A percentile compares a stretch with the other conserved stretches of the same genome.
Conservation (phyloP, 306 rosid species). For the Prunus salicina region DNA sequence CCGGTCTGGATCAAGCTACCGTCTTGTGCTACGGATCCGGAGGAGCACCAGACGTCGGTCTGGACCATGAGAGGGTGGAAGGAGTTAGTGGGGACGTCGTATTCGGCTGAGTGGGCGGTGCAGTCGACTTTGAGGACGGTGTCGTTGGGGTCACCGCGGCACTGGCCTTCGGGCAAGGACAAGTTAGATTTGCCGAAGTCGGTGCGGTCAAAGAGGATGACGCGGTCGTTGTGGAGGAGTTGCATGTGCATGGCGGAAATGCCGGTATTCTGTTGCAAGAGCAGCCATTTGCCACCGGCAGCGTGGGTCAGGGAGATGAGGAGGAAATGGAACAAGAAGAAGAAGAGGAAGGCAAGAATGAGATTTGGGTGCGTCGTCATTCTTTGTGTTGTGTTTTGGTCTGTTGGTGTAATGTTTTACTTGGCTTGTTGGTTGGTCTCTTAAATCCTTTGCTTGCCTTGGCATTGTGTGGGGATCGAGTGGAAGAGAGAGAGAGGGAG, state of each 20-base stretch:
- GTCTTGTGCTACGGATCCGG: slow-evolving; percentile 39
- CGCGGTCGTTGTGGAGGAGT: slow-evolving; percentile 54
- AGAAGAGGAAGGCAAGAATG: background rate
- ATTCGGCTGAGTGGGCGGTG: slow-evolving; percentile 74
- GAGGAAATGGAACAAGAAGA: background rate
- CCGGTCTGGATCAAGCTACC: slow-evolving; percentile 72
- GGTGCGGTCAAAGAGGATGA: slow-evolving; percentile 69
- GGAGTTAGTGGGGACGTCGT: slow-evolving; percentile 49
- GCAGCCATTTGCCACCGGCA: slow-evolving; percentile 4
- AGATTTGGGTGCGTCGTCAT: too few relatives aligned
- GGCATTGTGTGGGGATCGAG: too few relatives aligned
- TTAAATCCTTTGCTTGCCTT: too few relatives aligned
- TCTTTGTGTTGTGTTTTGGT: too few relatives aligned
- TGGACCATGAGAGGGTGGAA: slow-evolving; percentile 56
- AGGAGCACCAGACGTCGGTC: slow-evolving; percentile 81
- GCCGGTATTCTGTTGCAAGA: slow-evolving; percentile 13
- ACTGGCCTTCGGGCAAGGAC: slow-evolving; percentile 38
- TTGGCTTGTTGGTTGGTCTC: too few relatives aligned
- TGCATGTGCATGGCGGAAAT: slow-evolving; percentile 84
- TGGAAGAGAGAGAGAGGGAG: too few relatives aligned
- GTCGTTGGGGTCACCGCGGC: slow-evolving; percentile 44
- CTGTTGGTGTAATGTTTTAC: too few relatives aligned
- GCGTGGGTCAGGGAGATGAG: background rate
- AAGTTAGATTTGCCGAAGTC: slow-evolving; percentile 66
- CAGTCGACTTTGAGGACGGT: slow-evolving; percentile 46